A percentile compares a stretch with the other conserved stretches of the same genome.
Evolutionary conservation across 2,329 filamentous ascomycete genomes (phyloP).

Genomic region (Ceratocystis destructans): DNA sequence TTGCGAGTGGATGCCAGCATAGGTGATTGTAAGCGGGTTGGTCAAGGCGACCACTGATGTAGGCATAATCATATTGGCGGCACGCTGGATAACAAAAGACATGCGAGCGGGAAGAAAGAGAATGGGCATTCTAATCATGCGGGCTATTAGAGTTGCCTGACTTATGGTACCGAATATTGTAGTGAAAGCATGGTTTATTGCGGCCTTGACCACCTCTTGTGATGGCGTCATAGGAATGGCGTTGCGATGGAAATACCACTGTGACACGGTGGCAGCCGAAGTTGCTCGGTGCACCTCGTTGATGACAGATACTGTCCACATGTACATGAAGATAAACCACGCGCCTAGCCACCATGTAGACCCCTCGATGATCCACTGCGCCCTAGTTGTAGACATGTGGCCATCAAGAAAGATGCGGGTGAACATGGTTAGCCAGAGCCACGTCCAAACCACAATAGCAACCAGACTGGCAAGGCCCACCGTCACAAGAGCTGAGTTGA

Average conservation of each 20-base stretch:
- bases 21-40: constrained; percentile 83
- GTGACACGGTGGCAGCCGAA: constrained; percentile 86
- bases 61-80: constrained; percentile 68
- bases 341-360: constrained; percentile 92
- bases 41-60: constrained; percentile 74
- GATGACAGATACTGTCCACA: constrained; percentile 84
- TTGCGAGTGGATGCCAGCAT: constrained; percentile 84
- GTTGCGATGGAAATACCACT: constrained; percentile 98
- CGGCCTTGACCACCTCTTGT: constrained; percentile 67
- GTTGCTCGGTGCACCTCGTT: constrained; percentile 80
- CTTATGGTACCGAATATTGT: constrained; percentile 89
- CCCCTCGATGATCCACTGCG: constrained; percentile 63
- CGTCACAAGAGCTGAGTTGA: constrained; percentile 67
- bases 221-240: constrained; percentile 64
- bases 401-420: constrained; percentile 90
- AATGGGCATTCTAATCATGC: constrained; percentile 72
- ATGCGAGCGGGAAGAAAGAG: constrained; percentile 65
- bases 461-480: constrained; percentile 69
- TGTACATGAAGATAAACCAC: constrained; percentile 84
- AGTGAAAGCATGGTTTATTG: constrained; percentile 65
- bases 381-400: constrained; percentile 51
- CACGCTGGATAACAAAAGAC: constrained; percentile 51
- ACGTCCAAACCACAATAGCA: constrained; percentile 75
- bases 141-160: constrained; percentile 65
- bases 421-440: constrained; percentile 95